phyloP scores from a whole-genome alignment of 768 basidiomycete genomes.

The Nevesoporus exiguus region DNA sequence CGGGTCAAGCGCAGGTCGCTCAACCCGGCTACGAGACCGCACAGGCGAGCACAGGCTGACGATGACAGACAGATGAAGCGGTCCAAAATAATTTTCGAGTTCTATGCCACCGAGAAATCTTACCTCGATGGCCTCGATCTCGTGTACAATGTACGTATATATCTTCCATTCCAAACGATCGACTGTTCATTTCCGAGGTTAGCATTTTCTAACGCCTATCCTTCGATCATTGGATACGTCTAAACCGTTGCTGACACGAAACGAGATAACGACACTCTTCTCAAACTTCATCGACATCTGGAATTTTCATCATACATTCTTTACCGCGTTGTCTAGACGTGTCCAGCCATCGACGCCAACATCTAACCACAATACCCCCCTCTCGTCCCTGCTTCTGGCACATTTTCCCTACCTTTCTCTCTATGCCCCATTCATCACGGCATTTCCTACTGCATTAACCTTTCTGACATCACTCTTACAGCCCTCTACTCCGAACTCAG shows the following conservation, averaged over 20 bases:
- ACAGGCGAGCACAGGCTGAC: slow-evolving; percentile 39
- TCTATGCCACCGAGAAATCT: slow-evolving; percentile 75
- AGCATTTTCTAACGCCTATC: slow-evolving; percentile 84
- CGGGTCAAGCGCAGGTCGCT: slow-evolving; percentile 35
- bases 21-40: slow-evolving; percentile 20
- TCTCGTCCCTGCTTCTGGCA: slow-evolving; percentile 63
- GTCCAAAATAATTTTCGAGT: slow-evolving; percentile 71
- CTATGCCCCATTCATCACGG: slow-evolving; percentile 80
- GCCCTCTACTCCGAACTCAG: slow-evolving; percentile 35
- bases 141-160: slow-evolving; percentile 64
- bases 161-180: neutral
- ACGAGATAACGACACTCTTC: slow-evolving; percentile 70
- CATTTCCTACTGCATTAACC: slow-evolving; percentile 66
- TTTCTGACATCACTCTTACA: slow-evolving; percentile 54
- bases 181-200: neutral
- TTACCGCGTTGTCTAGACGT: slow-evolving; percentile 52
- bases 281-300: slow-evolving; percentile 90
- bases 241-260: slow-evolving; percentile 64
- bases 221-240: slow-evolving; percentile 68
- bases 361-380: slow-evolving; percentile 34
- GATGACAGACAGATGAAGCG: slow-evolving; percentile 54
- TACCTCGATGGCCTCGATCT: slow-evolving; percentile 82
- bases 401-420: slow-evolving; percentile 89
- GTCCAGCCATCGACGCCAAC: slow-evolving; percentile 22
- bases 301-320: slow-evolving; percentile 81